Evolutionary conservation across 805 yeast species (phyloP).

Genomic region (Ogataea salicorniae): DNA sequence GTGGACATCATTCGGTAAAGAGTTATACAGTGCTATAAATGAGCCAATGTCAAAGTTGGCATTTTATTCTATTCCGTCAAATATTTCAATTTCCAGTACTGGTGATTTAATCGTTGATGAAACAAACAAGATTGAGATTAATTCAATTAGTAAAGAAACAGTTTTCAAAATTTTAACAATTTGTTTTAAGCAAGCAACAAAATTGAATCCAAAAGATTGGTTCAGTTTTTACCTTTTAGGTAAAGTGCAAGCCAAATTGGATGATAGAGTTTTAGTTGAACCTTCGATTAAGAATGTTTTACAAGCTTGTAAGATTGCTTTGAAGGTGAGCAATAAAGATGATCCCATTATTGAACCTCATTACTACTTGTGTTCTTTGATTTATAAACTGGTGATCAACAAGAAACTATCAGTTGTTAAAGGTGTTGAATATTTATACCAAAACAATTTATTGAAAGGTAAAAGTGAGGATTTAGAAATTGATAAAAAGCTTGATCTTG

Average conservation of each 20-base stretch:
- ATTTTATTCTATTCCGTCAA: conserved; percentile 25
- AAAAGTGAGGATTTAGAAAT: not conserved
- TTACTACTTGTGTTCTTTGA: conserved; percentile 52
- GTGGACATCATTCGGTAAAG: conserved; percentile 52
- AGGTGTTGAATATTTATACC: conserved; percentile 37
- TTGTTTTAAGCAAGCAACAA: conserved; percentile 43
- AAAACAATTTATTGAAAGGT: conserved; percentile 30
- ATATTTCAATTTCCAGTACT: not conserved
- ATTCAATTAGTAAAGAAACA: conserved; percentile 19
- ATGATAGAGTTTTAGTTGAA: conserved; percentile 10
- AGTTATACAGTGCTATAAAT: conserved; percentile 52
- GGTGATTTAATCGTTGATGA: not conserved
- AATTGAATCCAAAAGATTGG: conserved; percentile 53
- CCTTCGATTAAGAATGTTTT: conserved; percentile 38
- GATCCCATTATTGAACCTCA: conserved; percentile 77
- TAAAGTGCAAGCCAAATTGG: conserved; percentile 51
- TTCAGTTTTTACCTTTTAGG: conserved; percentile 49
- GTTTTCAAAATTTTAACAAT: conserved; percentile 33
- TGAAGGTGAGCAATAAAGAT: conserved; percentile 31
- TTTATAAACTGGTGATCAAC: conserved; percentile 49
- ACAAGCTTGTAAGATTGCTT: conserved; percentile 41
- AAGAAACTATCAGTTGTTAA: conserved; percentile 31
- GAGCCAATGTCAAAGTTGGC: conserved; percentile 63
- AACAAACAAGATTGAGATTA: conserved; percentile 16
- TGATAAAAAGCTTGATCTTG: conserved; percentile 14